phyloP scores from a whole-genome alignment of 768 basidiomycete genomes.

The Epithele typhae region DNA sequence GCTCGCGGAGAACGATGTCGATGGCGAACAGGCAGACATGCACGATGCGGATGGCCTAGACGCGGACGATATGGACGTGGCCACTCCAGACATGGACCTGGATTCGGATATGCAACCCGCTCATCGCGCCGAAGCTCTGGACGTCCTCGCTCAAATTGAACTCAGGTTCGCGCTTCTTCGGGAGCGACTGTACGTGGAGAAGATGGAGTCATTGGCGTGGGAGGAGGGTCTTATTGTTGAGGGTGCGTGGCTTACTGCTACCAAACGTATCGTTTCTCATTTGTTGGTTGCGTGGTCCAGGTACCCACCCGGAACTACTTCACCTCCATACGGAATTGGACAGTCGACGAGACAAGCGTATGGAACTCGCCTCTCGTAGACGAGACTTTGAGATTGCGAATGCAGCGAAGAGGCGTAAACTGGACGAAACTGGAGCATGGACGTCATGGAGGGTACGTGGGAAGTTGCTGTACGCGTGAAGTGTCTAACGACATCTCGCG shows the following conservation, averaged over 20 bases:
- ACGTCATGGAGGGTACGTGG: slow-evolving; percentile 79
- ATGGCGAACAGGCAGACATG: slow-evolving; percentile 22
- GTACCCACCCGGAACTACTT: slow-evolving; percentile 80
- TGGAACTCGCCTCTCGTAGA: slow-evolving; percentile 75
- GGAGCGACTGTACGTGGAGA: slow-evolving; percentile 87
- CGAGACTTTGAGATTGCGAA: slow-evolving; percentile 64
- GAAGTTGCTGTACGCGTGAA: slow-evolving; percentile 12
- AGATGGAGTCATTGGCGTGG: slow-evolving; percentile 87
- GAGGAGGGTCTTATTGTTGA: slow-evolving; percentile 79
- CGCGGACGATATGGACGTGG: slow-evolving; percentile 38
- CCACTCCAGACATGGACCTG: slow-evolving; percentile 38
- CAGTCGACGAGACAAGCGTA: slow-evolving; percentile 72
- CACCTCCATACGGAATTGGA: slow-evolving; percentile 78
- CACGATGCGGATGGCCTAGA: slow-evolving; percentile 30
- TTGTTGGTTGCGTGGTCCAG: slow-evolving; percentile 33
- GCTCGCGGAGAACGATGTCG: slow-evolving; percentile 24
- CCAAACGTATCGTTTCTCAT: too few species aligned
- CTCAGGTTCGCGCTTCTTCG: slow-evolving; percentile 86
- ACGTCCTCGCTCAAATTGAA: slow-evolving; percentile 84
- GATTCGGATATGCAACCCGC: slow-evolving; percentile 76
- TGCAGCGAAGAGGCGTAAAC: slow-evolving; percentile 54
- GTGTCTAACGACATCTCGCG: too few species aligned
- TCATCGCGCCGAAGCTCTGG: slow-evolving; percentile 83
- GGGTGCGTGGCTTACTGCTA: slow-evolving; percentile 43
- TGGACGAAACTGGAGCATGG: slow-evolving; percentile 80